A percentile compares a stretch with the other conserved stretches of the same genome.
Evolutionary conservation across 2,329 filamentous ascomycete species (phyloP).

Genomic region (Cadophora sp.): DNA sequence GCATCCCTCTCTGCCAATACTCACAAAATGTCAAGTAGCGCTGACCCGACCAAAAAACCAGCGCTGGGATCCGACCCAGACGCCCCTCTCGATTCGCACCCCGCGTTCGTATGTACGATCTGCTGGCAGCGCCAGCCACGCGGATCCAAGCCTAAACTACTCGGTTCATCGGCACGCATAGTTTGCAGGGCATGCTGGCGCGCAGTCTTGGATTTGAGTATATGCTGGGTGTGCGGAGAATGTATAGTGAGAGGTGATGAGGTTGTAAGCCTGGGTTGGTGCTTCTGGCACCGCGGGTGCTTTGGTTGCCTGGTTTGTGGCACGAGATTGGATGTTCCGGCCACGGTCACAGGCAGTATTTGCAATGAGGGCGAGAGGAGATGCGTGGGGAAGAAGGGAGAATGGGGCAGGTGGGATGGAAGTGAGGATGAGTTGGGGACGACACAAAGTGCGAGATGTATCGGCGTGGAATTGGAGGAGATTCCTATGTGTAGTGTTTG

Average conservation of each 20-base stretch:
- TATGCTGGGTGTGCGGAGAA: constrained; percentile 65
- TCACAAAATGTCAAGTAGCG: background rate
- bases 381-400: constrained; percentile 20
- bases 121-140: constrained; percentile 54
- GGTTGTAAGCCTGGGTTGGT: constrained; percentile 65
- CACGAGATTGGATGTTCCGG: constrained; percentile 46
- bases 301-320: constrained; percentile 64
- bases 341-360: constrained; percentile 1
- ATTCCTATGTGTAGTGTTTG: constrained; percentile 60
- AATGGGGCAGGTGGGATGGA: constrained; percentile 16
- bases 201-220: constrained; percentile 58
- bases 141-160: constrained; percentile 46
- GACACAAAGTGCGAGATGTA: constrained; percentile 19
- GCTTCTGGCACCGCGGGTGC: constrained; percentile 64
- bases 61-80: background rate
- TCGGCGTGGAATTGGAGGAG: constrained; percentile 52
- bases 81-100: background rate
- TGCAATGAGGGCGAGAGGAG: constrained; percentile 14
- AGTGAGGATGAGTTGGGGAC: constrained; percentile 18
- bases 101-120: constrained; percentile 61
- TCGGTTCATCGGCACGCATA: constrained; percentile 57
- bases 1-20: background rate
- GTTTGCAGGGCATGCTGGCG: constrained; percentile 56
- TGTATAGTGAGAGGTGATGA: constrained; percentile 60
- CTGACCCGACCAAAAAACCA: background rate